phyloP scores from a whole-genome alignment of 805 yeast species.

The Myxozyma lipomycoides region DNA sequence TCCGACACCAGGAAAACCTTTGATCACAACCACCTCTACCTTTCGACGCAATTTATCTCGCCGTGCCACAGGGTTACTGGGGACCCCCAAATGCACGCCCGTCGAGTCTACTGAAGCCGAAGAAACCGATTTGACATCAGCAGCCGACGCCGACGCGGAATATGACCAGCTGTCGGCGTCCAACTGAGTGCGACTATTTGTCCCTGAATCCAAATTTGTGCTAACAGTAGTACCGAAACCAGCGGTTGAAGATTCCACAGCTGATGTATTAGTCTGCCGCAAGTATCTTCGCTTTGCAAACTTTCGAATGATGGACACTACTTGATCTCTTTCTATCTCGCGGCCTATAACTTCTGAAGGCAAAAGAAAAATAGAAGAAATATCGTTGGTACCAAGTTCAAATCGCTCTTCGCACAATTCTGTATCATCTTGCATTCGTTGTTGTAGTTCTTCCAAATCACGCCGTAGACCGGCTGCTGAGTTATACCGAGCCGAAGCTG shows the following conservation, averaged over 20 bases:
- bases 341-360: conserved; percentile 25
- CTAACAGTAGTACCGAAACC: neutral
- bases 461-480: conserved; percentile 24
- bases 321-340: conserved; percentile 8
- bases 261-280: neutral
- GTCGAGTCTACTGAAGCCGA: neutral
- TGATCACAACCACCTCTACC: conserved; percentile 19
- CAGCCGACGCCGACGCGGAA: neutral
- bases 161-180: neutral
- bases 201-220: neutral
- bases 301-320: conserved; percentile 8
- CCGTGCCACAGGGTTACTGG: neutral
- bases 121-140: neutral
- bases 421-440: conserved; percentile 2
- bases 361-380: conserved; percentile 21
- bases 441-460: conserved; percentile 19
- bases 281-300: conserved; percentile 10
- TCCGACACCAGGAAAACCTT: conserved; percentile 27
- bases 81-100: neutral
- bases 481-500: conserved; percentile 19
- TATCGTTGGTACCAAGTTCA: conserved; percentile 21
- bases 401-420: conserved; percentile 14
- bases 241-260: neutral
- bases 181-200: neutral
- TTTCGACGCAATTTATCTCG: conserved; percentile 2